Percentiles rank a stretch among this genome's conserved stretches.
phyloP scores from a whole-genome alignment of 2,329 filamentous ascomycete species.

The Dothistroma septosporum region DNA sequence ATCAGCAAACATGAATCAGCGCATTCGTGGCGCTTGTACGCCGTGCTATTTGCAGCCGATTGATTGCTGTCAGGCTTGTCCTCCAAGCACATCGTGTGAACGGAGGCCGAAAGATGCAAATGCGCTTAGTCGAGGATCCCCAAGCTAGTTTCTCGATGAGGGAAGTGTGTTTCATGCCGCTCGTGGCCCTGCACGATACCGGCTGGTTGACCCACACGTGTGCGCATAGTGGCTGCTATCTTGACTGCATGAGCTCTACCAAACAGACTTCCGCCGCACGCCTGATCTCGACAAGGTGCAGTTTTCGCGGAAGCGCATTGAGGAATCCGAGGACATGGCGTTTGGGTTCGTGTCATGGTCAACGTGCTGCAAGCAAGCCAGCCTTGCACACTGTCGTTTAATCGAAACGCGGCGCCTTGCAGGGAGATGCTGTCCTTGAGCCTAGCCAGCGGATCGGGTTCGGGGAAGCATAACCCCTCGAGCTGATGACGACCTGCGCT shows the following conservation, averaged over 20 bases:
- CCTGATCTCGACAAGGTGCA: slow-evolving; percentile 8
- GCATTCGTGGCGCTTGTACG: too few species aligned
- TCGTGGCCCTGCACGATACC: background rate
- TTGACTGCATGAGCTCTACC: background rate
- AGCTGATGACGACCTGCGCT: background rate
- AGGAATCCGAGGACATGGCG: background rate
- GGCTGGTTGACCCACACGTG: background rate
- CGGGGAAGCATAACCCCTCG: background rate
- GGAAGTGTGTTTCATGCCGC: slow-evolving; percentile 7
- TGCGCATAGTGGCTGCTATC: slow-evolving; percentile 3
- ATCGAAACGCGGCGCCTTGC: background rate
- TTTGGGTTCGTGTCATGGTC: slow-evolving; percentile 1
- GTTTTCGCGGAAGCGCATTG: slow-evolving; percentile 4
- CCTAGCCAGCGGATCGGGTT: background rate
- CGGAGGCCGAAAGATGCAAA: background rate
- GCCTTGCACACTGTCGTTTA: slow-evolving; percentile 2
- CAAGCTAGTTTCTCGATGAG: background rate
- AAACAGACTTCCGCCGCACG: background rate
- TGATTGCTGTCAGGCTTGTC: too few species aligned
- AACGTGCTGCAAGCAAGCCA: background rate
- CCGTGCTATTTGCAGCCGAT: too few species aligned
- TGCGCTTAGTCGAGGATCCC: background rate
- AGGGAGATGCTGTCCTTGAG: background rate
- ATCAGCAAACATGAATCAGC: too few species aligned
- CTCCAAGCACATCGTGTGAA: too few species aligned